Evolutionary conservation across 1,139 yeast species (phyloP).

Genomic region (Geotrichum reessii): DNA sequence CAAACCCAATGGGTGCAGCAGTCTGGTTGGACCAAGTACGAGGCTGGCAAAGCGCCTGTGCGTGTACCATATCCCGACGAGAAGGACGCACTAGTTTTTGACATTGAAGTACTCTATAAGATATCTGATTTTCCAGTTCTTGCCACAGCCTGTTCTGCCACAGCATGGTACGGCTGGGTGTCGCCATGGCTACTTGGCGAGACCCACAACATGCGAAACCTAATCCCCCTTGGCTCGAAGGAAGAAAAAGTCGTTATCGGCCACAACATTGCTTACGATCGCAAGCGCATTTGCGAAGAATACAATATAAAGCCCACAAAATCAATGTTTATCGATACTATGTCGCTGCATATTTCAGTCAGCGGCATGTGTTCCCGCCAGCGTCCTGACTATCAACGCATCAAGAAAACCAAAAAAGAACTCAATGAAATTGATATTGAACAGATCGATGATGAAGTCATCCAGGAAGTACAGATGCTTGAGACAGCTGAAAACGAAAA

Average conservation of each 20-base stretch:
- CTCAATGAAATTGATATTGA: conserved; percentile 12
- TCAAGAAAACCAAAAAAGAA: conserved; percentile 24
- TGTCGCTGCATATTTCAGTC: conserved; percentile 87
- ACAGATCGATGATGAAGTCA: conserved; percentile 6
- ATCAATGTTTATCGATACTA: conserved; percentile 81
- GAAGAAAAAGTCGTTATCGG: conserved; percentile 62
- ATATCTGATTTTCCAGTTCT: conserved; percentile 67
- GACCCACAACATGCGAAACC: conserved; percentile 49
- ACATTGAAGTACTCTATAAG: conserved; percentile 82
- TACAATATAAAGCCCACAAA: conserved; percentile 61
- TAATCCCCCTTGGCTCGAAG: conserved; percentile 60
- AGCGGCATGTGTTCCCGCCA: conserved; percentile 94
- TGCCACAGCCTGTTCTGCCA: conserved; percentile 71
- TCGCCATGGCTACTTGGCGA: conserved; percentile 71
- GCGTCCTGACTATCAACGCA: conserved; percentile 70
- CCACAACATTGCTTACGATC: conserved; percentile 84
- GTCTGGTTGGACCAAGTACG: conserved; percentile 84
- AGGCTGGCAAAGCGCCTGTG: conserved; percentile 46
- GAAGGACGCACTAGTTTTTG: conserved; percentile 66
- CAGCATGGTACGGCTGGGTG: conserved; percentile 95
- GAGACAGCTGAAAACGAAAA: conserved; percentile 28
- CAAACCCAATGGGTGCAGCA: conserved; percentile 23
- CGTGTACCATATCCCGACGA: conserved; percentile 67
- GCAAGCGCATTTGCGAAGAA: conserved; percentile 82
- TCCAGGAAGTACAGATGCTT: not conserved